Evolutionary conservation across 2,329 filamentous ascomycete genomes (phyloP).

Genomic region (Pleurostoma richardsiae): DNA sequence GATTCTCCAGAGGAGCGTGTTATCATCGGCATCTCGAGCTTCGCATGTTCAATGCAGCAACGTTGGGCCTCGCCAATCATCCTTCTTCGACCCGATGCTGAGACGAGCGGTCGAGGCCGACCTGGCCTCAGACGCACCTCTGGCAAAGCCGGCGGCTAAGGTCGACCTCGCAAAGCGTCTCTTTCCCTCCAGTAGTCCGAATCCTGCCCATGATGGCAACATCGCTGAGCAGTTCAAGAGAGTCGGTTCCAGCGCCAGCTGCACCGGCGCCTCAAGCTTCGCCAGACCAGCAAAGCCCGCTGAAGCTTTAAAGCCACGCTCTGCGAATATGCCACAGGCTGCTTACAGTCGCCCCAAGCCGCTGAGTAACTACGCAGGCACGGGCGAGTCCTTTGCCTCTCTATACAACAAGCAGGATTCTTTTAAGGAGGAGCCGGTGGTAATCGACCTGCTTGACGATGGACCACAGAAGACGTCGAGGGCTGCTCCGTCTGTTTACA

Average conservation of each 20-base stretch:
- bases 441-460: slow-evolving; percentile 28
- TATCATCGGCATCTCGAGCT: not conserved
- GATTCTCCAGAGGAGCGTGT: slow-evolving; percentile 5
- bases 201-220: slow-evolving; percentile 32
- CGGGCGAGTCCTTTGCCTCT: slow-evolving; percentile 28
- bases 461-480: slow-evolving; percentile 16
- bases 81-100: slow-evolving; percentile 22
- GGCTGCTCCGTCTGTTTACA: slow-evolving; percentile 41
- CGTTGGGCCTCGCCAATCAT: not conserved
- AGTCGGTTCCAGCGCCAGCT: slow-evolving; percentile 26
- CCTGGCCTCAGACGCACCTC: slow-evolving; percentile 16
- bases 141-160: slow-evolving; percentile 16
- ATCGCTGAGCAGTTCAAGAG: slow-evolving; percentile 48
- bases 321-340: slow-evolving; percentile 25
- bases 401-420: slow-evolving; percentile 40
- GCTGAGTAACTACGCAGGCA: slow-evolving; percentile 8
- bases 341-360: slow-evolving; percentile 9
- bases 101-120: slow-evolving; percentile 25
- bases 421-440: slow-evolving; percentile 36
- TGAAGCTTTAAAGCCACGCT: slow-evolving; percentile 23
- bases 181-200: slow-evolving; percentile 53
- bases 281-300: slow-evolving; percentile 4
- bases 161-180: slow-evolving; percentile 41
- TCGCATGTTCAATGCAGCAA: no score
- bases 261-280: slow-evolving; percentile 11